Base-by-base conservation (phyloP, 208 protist genomes). In the Wallacemonas sp. region DNA sequence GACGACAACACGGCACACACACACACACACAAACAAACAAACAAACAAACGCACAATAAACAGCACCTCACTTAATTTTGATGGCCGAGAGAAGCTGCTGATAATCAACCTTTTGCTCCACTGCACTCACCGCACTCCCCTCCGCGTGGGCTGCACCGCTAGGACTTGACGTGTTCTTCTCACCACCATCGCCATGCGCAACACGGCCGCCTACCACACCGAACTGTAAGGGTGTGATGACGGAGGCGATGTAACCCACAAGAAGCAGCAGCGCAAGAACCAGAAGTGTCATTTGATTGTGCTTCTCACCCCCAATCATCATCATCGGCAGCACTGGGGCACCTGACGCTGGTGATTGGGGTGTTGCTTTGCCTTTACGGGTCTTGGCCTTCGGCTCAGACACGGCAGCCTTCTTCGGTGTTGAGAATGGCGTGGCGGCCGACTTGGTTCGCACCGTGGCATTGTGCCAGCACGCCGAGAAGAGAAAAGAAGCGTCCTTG, bases 21-120 rank as follows among this genome's bases (percentile, higher is more conserved):
- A 41, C 36, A 41, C 36, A 41, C 12, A 15, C 12, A 49, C 17
- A 46, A 46, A 46, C 42, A 46, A 5, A 19, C 17, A 46, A 4
- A 46, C 42, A 46, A 24, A 19, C 42, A 46, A 11, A 46, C 5
- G 42, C 42, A 46, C 42, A 5, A 5, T 24, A 17, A 14, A 6
- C 36, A 41, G 36, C 36, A 41, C 14, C 36, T 6, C 36, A 54
- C 46, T 54, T 54, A 19, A 31, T 31, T 27, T 58, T 58, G n/a
- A 58, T 58, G 28, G 1, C 51, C 9, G 51, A 58, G 30, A 58
- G 28, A 14, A 58, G n/a, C 19, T 58, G 34, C 27, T 58, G 51
- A 19, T 58, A 58, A 31, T 39, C 41, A 14, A 21, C 51, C 8
- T 9, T 21, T n/a, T 33, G 14, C 12, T 39, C 30, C 51, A 12